Percentiles rank a stretch among this genome's conserved stretches.
These are phyloP conservation scores for Fusarium sp. DNA, from an alignment of 2,329 filamentous ascomycete genomes.

Conservation along the genomic window DNA sequence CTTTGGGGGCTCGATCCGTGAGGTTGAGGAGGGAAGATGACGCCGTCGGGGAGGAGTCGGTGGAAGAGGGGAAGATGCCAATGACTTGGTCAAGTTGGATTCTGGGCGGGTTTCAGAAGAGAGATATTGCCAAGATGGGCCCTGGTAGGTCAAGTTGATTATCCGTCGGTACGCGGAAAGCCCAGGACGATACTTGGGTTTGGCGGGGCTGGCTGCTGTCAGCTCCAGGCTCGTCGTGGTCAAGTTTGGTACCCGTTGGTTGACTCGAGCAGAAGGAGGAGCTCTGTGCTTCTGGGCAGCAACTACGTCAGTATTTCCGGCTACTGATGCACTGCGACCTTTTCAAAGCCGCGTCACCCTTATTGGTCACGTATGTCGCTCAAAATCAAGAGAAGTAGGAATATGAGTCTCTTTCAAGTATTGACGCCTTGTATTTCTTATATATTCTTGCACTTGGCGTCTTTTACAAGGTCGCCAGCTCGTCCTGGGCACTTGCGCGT, in stretches of 20 bases:
- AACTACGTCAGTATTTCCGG: constrained; percentile 31
- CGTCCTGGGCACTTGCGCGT: constrained; percentile 26
- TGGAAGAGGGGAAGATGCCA: constrained; percentile 9
- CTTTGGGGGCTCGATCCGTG: background rate
- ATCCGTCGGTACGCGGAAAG: constrained; percentile 2
- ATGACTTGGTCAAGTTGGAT: constrained; percentile 25
- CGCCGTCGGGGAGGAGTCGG: background rate
- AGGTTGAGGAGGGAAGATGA: background rate
- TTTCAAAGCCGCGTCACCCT: background rate
- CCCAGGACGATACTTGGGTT: constrained; percentile 4
- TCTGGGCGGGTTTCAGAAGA: constrained; percentile 18
- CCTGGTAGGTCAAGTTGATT: constrained; percentile 1
- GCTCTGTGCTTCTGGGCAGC: background rate
- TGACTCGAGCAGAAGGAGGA: background rate
- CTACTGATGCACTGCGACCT: constrained; percentile 3
- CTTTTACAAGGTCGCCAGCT: constrained; percentile 24
- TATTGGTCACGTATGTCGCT: constrained; percentile 9
- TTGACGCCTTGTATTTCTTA: constrained; percentile 7
- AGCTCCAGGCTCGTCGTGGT: constrained; percentile 23
- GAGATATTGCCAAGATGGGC: constrained; percentile 15
- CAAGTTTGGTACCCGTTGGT: background rate
- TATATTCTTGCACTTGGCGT: background rate
- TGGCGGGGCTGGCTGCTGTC: constrained; percentile 42
- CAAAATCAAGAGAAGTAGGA: background rate
- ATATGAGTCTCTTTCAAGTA: background rate